Base-by-base conservation (phyloP, 1,139 yeast species). In the Protomyces inouyei region DNA sequence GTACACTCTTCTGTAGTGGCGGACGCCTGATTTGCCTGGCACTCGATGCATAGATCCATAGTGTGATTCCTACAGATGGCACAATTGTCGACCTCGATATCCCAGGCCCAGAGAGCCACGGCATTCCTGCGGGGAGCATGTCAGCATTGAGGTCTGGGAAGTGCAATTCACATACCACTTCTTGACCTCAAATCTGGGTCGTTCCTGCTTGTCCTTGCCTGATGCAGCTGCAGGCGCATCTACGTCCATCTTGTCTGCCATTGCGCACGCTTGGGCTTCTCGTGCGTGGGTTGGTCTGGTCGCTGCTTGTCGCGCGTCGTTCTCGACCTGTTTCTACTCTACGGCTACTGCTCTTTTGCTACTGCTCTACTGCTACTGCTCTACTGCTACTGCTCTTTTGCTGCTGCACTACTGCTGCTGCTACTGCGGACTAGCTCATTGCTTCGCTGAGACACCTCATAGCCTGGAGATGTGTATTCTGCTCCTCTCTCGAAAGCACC, bases 21-120 rank as follows among this genome's bases (percentile, higher is more conserved):
- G 61, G 84, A 83, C 74, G 85, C 86, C 52, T 87, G 86, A 72
- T 87, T 86, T 18, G 96, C 80, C 75, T 91, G 97, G 75, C 99
- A 95, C 74, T 92, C 98, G 70, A 95, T 93, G 55, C 99, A 95
- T 28, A 95, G 95, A 72, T 95, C 99, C 99, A 95, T 95, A 71
- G 93, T 83, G 76, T 93, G 98, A 76, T 93, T 95, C 73, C 98
- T 84, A 81, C 99, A 95, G 75, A 95, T 95, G 55, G 99, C 98
- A 79, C 99, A 95, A 65, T 90, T 91, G 71, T 95, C 98, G 67
- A 93, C 96, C 61, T 86, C 95, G 67, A 91, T 88, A 76, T 90
- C 98, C 98, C 98, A 95, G 1, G 97, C 91, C 99, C 99, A 95
- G 73, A 93, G 91, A 18, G 98, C 98, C 63, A 95, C 98, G 0